Evolutionary conservation across 2,329 filamentous ascomycete genomes (phyloP), one percentile per base, ranked within the genome.

Genomic region (Aspergillus aculeatinus): DNA sequence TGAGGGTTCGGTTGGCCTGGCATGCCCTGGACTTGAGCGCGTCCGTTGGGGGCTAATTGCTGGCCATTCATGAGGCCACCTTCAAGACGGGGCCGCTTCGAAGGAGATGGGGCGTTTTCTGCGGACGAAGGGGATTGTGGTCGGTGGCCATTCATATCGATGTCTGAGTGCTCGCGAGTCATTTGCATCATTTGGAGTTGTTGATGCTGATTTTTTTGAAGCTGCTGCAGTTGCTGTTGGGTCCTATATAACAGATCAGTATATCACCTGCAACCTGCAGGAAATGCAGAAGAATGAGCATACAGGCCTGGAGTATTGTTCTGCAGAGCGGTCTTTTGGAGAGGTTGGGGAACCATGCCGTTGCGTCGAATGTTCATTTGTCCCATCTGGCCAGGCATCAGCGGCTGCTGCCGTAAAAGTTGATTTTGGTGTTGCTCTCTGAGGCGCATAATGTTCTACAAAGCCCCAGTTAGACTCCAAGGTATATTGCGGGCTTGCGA

Each of bases 81-180:
- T 65, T 93, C 91, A 62, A 96, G 85, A 59, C 93, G 90, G 60
- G 88, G 91, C 70, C 93, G 86, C 81, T 98, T 98, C 64, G 90
- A 94, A 2, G 94, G 94, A 33, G 94, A 98, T 4, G 92, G 92
- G 27, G 91, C 92, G 70, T 95, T 95, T 56, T 97, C 93, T 57
- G 87, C 88, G 42, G 89, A 89, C 54, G 88, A 87, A 7, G 94
- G 94, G 35, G 94, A 96, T 60, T 89, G 87, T 29, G 92, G 89
- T 61, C 92, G 87, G 67, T 89, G 87, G 61, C 89, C 90, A 76
- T 89, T 91, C 76, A 89, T 89, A 69, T 96, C 92, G 85, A 95
- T 92, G 63, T 89, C 88, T 16, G 91, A 94, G 57, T 91, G 90
- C 70, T 96, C 92, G 61, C 92, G 85, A 74, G 94, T 90, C 90